Percentiles rank a stretch among this genome's conserved stretches.
Conservation (phyloP, 2,329 filamentous ascomycete genomes). For the Beauveria bassiana region DNA sequence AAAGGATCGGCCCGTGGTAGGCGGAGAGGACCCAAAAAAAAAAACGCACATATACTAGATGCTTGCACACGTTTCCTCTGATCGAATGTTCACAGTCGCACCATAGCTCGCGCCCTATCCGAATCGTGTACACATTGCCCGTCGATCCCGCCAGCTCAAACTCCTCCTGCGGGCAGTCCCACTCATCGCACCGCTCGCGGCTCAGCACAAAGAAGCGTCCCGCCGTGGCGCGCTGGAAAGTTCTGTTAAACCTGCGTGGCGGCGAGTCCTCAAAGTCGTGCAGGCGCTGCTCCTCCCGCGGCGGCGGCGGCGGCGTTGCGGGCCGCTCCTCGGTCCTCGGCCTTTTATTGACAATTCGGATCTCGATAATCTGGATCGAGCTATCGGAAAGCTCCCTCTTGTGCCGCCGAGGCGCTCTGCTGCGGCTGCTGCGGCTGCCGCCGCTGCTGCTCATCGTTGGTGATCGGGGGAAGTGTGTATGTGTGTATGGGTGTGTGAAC, state of each 20-base stretch:
- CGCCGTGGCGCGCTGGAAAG: conserved; percentile 32
- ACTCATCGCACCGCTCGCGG: conserved; percentile 29
- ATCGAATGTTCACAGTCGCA: conserved; percentile 38
- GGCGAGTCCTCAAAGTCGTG: conserved; percentile 26
- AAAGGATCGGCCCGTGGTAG: not conserved
- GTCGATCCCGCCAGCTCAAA: conserved; percentile 54
- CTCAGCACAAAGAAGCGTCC: conserved; percentile 41
- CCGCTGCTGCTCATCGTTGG: too few species aligned
- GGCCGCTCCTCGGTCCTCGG: not conserved
- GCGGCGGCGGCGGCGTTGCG: not conserved
- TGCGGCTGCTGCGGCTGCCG: not conserved
- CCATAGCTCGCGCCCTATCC: conserved; percentile 39
- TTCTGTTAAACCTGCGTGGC: conserved; percentile 26
- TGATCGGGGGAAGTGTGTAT: too few species aligned
- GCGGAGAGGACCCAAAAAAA: not conserved
- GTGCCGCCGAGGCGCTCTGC: not conserved
- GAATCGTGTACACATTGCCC: conserved; percentile 56
- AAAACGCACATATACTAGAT: conserved; percentile 47
- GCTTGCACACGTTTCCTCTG: conserved; percentile 42
- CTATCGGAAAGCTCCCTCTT: conserved; percentile 1
- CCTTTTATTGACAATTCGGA: not conserved
- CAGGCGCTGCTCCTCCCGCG: conserved; percentile 26
- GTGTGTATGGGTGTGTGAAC: not conserved
- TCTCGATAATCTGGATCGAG: not conserved
- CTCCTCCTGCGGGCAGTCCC: conserved; percentile 33